Evolutionary conservation across 2,329 filamentous ascomycete genomes (phyloP).

Genomic region (Aspergillus floridensis): DNA sequence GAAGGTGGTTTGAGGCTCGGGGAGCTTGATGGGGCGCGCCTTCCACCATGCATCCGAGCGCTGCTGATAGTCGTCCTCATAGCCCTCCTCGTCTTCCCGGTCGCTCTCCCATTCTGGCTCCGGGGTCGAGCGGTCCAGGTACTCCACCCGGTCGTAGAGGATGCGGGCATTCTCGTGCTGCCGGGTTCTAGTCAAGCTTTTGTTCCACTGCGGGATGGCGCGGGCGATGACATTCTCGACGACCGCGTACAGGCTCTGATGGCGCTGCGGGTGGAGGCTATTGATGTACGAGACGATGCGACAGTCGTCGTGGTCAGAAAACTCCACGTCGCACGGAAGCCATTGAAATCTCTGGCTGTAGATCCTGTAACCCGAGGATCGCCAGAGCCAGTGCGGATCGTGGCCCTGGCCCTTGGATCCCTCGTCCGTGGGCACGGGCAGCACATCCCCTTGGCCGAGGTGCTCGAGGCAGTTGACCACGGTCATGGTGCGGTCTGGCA

Average conservation of each 20-base stretch:
- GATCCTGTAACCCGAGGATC: background rate
- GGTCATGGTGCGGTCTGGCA: constrained; percentile 19
- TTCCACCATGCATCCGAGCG: background rate
- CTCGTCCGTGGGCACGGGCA: background rate
- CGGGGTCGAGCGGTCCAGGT: background rate
- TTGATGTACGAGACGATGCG: constrained; percentile 45
- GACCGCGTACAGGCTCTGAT: constrained; percentile 33
- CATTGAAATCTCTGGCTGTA: constrained; percentile 46
- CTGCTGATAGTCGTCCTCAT: constrained; percentile 2
- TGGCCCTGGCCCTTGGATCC: background rate
- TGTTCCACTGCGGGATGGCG: constrained; percentile 49
- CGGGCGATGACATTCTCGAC: constrained; percentile 39
- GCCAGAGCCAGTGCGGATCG: background rate
- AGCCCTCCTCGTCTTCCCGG: constrained; percentile 2
- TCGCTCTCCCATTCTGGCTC: constrained; percentile 1
- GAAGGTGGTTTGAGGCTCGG: background rate
- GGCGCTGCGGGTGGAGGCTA: constrained; percentile 39
- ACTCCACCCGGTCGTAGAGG: constrained; percentile 8
- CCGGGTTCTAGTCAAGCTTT: constrained; percentile 15
- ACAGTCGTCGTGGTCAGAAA: constrained; percentile 17
- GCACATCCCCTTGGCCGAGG: constrained; percentile 13
- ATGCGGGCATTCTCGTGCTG: constrained; percentile 1
- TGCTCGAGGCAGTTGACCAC: constrained; percentile 23
- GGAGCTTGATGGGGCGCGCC: constrained; percentile 5
- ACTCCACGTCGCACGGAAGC: constrained; percentile 42